Base-by-base conservation (phyloP, 371 early-diverging fungal species). In the Circinella minor region DNA sequence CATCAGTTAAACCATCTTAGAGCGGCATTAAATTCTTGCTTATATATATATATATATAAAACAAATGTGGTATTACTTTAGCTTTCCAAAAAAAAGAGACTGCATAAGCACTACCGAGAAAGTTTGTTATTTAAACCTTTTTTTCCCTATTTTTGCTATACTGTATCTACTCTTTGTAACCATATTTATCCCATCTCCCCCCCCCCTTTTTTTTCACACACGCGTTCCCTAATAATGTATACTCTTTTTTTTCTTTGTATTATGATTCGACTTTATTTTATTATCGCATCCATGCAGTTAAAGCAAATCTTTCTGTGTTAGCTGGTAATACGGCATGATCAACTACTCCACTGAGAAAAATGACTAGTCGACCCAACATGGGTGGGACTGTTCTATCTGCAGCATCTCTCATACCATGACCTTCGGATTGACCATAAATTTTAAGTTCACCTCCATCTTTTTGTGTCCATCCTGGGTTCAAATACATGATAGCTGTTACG, bases 301-400 rank as follows among this genome's bases (percentile, higher is more conserved):
- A 61, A 37, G 86, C 85, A 64, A 78, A 83, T 37, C 85, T 78
- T 57, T 81, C 79, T 39, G 76, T 81, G 36, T 80, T 77, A n/a
- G 86, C 76, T 27, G 86, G 80, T 36, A 87, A 66, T 15, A 90
- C 85, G 27, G 86, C 89, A 78, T 90, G 85, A 63, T 90, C 89
- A 37, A 87, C 81, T 17, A 86, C 90, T 37, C 90, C 90, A 47
- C 73, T 87, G 66, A 90, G 64, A 63, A 88, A 84, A n/a, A 90
- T 48, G n/a, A 90, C 80, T 38, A 88, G 67, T 8, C 85, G 81
- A 0, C 87, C 88, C n/a, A 86, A 73, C 47, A 78, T 67, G 4
- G 88, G 88, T 1, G 79, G 78, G 4, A 86, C 68, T 10, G 80
- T 79, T 18, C 80, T 59, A 62, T 83, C 80, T 20, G 85, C 81